Evolutionary conservation across 2,329 filamentous ascomycete species (phyloP).

Genomic region (Colletotrichum echinochloae): DNA sequence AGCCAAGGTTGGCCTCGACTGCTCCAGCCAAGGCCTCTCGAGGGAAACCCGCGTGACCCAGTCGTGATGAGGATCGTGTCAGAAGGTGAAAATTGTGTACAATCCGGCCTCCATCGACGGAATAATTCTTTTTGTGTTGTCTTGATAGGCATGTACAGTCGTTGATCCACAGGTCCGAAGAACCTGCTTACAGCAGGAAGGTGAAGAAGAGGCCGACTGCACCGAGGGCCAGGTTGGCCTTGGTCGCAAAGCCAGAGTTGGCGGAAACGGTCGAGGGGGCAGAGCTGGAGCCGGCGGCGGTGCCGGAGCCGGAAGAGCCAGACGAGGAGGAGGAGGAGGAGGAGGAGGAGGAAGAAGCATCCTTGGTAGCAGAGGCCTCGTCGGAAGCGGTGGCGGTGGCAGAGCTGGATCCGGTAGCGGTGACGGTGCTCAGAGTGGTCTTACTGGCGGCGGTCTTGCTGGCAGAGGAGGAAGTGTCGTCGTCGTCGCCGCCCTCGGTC

Average conservation of each 20-base stretch:
- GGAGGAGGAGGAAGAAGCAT: constrained; percentile 20
- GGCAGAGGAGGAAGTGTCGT: constrained; percentile 38
- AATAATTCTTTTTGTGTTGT: constrained; percentile 20
- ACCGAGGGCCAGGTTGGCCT: constrained; percentile 41
- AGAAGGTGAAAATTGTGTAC: constrained; percentile 26
- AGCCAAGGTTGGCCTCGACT: constrained; percentile 29
- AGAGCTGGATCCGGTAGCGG: constrained; percentile 26
- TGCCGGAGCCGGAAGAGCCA: constrained; percentile 14
- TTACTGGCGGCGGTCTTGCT: constrained; percentile 41
- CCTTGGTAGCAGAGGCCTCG: constrained; percentile 20
- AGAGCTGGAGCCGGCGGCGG: constrained; percentile 12
- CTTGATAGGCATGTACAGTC: constrained; percentile 32
- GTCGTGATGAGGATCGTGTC: constrained; percentile 35
- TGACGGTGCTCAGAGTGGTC: constrained; percentile 38
- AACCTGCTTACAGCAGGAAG: constrained; percentile 40
- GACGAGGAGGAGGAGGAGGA: constrained; percentile 24
- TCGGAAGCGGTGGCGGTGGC: constrained; percentile 24
- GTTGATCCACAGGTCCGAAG: constrained; percentile 16
- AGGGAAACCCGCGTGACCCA: constrained; percentile 11
- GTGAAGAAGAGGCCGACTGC: constrained; percentile 41
- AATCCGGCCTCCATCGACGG: constrained; percentile 40
- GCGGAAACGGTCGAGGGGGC: constrained; percentile 31
- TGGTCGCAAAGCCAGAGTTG: constrained; percentile 39
- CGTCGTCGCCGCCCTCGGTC: constrained; percentile 36
- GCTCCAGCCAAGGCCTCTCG: not conserved